A percentile compares a stretch with the other conserved stretches of the same genome.
Conservation (phyloP, 371 early-diverging fungal genomes). For the Mucor piriformis region DNA sequence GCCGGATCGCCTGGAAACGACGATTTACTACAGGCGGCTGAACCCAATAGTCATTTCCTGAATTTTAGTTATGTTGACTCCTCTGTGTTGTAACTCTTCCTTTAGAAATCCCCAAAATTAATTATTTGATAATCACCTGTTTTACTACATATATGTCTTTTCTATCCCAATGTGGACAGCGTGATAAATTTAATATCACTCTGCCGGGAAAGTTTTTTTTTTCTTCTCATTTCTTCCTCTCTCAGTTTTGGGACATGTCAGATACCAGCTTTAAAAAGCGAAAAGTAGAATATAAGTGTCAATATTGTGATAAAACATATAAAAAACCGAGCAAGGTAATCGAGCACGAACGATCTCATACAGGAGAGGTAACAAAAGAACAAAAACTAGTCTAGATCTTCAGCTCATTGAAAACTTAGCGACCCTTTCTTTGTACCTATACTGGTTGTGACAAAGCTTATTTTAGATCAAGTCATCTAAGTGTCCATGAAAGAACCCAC, state of each 20-base stretch:
- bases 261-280: conserved; percentile 5
- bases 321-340: conserved; percentile 55
- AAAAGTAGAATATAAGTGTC: conserved; percentile 13
- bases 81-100: background rate
- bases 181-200: no score
- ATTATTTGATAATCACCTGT: no score
- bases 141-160: no score
- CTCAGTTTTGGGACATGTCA: background rate
- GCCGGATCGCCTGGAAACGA: conserved; percentile 9
- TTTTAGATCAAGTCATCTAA: conserved; percentile 55
- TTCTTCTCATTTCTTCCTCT: no score
- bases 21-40: conserved; percentile 9
- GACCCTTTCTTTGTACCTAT: conserved; percentile 58
- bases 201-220: no score
- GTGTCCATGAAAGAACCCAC: conserved; percentile 62
- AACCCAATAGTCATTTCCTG: conserved; percentile 27
- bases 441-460: conserved; percentile 64
- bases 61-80: conserved; percentile 43
- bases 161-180: no score
- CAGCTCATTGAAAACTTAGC: conserved; percentile 20
- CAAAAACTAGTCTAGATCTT: background rate
- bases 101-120: background rate
- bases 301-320: conserved; percentile 56
- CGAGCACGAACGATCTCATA: conserved; percentile 63
- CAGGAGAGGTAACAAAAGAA: conserved; percentile 55